phyloP scores from a whole-genome alignment of 2,329 filamentous ascomycete genomes.

The Fusarium sp. region DNA sequence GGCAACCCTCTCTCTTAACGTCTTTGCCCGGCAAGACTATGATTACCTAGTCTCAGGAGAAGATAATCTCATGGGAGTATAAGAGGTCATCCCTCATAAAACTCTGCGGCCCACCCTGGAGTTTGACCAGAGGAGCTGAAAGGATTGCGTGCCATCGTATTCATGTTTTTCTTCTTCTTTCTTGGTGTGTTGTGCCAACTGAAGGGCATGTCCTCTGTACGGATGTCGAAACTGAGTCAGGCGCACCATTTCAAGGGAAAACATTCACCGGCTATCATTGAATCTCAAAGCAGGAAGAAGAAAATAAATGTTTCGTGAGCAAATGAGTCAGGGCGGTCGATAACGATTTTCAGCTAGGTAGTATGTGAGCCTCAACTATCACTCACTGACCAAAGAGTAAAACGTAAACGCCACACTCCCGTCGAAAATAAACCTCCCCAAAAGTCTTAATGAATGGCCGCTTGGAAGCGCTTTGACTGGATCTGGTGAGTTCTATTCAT shows the following conservation, averaged over 20 bases:
- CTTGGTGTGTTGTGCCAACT: not conserved
- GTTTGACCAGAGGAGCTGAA: not conserved
- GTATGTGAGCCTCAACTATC: not conserved
- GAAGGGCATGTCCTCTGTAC: not conserved
- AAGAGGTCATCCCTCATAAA: not conserved
- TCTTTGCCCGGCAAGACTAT: not conserved
- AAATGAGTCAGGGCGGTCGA: not conserved
- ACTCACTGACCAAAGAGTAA: not conserved
- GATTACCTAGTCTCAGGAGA: not conserved
- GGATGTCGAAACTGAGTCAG: not conserved
- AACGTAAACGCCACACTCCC: not conserved
- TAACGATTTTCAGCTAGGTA: not conserved
- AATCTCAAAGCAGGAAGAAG: not conserved
- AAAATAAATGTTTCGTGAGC: not conserved
- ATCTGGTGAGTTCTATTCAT: not conserved
- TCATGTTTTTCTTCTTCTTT: not conserved
- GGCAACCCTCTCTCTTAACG: not conserved
- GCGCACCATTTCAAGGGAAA: not conserved
- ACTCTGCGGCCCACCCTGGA: not conserved
- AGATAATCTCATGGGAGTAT: not conserved
- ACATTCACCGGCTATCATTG: not conserved
- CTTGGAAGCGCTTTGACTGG: not conserved
- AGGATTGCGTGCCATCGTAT: not conserved
- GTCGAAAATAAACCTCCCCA: not conserved
- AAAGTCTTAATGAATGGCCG: not conserved